Percentiles rank a stretch among this genome's conserved stretches.
phyloP scores from a whole-genome alignment of 1,284 basidiomycete genomes.

The Moesziomyces globuligerus region DNA sequence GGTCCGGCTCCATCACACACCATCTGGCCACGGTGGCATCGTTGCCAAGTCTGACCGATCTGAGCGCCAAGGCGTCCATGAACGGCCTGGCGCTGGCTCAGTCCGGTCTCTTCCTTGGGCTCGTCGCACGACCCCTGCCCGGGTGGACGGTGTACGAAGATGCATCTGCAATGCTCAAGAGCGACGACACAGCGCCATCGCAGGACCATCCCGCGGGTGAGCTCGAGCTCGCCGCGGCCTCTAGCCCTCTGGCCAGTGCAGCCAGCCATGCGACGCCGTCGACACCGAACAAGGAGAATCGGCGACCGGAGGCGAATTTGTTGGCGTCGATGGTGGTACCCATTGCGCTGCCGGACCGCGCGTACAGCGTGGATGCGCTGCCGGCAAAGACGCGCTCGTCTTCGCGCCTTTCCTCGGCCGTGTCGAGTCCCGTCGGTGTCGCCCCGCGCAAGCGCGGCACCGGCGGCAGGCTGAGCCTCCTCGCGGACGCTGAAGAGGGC shows the following conservation, averaged over 20 bases:
- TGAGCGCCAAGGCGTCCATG: slow-evolving; percentile 1
- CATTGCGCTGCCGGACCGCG: slow-evolving; percentile 25
- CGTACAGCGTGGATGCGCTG: slow-evolving; percentile 28
- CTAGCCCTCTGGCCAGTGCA: slow-evolving; percentile 8
- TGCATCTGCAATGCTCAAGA: neutral
- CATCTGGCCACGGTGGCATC: slow-evolving; percentile 1
- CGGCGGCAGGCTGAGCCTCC: slow-evolving; percentile 38
- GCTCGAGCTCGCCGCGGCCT: neutral
- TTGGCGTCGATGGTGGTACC: slow-evolving; percentile 26
- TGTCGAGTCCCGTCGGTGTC: slow-evolving; percentile 2
- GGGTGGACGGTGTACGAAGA: slow-evolving; percentile 43
- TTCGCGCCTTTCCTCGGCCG: slow-evolving; percentile 13
- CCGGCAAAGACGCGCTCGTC: slow-evolving; percentile 21
- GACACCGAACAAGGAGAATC: slow-evolving; percentile 45
- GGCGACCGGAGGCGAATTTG: slow-evolving; percentile 19
- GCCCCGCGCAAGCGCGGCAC: slow-evolving; percentile 38
- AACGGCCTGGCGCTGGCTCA: slow-evolving; percentile 26
- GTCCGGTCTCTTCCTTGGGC: slow-evolving; percentile 33
- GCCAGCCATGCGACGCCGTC: slow-evolving; percentile 8
- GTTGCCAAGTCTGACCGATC: slow-evolving; percentile 13
- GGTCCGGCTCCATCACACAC: slow-evolving; percentile 30
- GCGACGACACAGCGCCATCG: slow-evolving; percentile 28
- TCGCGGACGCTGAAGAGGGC: slow-evolving; percentile 33
- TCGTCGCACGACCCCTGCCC: slow-evolving; percentile 28
- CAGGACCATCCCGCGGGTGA: slow-evolving; percentile 16